A percentile compares a stretch with the other conserved stretches of the same genome.
These are phyloP conservation scores for Neoboletus brunneissimus DNA, from an alignment of 768 basidiomycete genomes.

Conservation along the genomic window DNA sequence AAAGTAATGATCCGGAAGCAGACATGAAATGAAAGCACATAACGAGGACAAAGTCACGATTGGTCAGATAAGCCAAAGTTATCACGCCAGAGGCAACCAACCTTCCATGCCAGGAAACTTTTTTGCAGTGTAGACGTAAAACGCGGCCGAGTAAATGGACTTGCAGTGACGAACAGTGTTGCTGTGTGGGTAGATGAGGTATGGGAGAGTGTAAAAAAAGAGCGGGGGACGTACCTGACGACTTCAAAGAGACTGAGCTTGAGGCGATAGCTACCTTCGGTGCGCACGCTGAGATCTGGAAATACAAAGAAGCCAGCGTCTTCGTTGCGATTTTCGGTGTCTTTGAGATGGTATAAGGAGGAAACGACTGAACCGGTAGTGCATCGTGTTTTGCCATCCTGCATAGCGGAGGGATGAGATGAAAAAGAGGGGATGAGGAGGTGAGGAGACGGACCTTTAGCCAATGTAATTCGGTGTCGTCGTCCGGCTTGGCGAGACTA, in stretches of 20 bases:
- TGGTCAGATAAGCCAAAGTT: conserved; percentile 23
- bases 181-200: conserved; percentile 35
- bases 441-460: conserved; percentile 50
- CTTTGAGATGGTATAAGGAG: conserved; percentile 88
- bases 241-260: conserved; percentile 85
- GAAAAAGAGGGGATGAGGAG: background rate
- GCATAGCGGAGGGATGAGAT: background rate
- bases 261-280: conserved; percentile 80
- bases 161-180: conserved; percentile 89
- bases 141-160: conserved; percentile 81
- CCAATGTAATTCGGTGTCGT: conserved; percentile 87
- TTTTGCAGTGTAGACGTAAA: conserved; percentile 95
- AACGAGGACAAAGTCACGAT: conserved; percentile 11
- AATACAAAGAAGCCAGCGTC: conserved; percentile 97
- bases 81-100: conserved; percentile 33
- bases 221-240: conserved; percentile 62
- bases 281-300: conserved; percentile 88
- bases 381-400: conserved; percentile 89
- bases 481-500: conserved; percentile 82
- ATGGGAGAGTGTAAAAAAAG: background rate
- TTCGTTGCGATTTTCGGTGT: conserved; percentile 53
- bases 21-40: conserved; percentile 12
- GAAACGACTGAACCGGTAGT: conserved; percentile 91
- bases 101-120: conserved; percentile 97
- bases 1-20: conserved; percentile 20